These are phyloP conservation scores for Aspergillus clavatus DNA, from an alignment of 2,329 filamentous ascomycete genomes.

Conservation along the genomic window DNA sequence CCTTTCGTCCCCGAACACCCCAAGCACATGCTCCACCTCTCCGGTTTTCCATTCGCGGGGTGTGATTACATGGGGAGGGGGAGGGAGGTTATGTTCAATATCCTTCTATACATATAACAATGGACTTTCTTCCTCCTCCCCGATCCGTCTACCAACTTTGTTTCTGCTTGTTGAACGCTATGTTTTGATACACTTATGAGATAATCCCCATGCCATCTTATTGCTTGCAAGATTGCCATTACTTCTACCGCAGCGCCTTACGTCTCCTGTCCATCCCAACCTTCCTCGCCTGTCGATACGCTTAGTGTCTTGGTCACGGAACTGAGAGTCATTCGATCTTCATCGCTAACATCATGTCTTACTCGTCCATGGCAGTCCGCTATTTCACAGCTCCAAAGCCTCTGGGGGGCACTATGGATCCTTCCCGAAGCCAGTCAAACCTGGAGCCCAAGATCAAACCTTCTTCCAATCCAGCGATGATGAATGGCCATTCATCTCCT, in stretches of 20 bases:
- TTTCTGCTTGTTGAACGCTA: slow-evolving; percentile 7
- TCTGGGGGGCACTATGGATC: slow-evolving; percentile 63
- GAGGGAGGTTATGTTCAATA: not conserved
- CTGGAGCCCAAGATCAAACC: slow-evolving; percentile 21
- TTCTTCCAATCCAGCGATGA: slow-evolving; percentile 4
- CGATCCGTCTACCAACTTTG: slow-evolving; percentile 1
- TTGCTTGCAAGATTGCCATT: slow-evolving; percentile 82
- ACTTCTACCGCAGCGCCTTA: slow-evolving; percentile 86
- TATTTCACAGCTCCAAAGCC: slow-evolving; percentile 69
- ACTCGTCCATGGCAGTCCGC: slow-evolving; percentile 60
- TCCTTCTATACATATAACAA: not conserved
- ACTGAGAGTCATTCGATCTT: slow-evolving; percentile 13
- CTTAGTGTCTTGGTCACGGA: slow-evolving; percentile 43
- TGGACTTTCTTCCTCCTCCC: not conserved
- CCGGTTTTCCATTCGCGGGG: not conserved
- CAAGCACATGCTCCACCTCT: not conserved
- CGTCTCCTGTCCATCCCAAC: slow-evolving; percentile 80
- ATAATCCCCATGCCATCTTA: slow-evolving; percentile 67
- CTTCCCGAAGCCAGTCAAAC: slow-evolving; percentile 24
- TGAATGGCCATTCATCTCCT: slow-evolving; percentile 32
- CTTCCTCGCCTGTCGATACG: slow-evolving; percentile 69
- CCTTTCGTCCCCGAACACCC: slow-evolving; percentile 5
- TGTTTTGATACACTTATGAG: slow-evolving; percentile 30
- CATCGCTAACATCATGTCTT: slow-evolving; percentile 54
- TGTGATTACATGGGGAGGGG: slow-evolving; percentile 1